Evolutionary conservation across 2,329 filamentous ascomycete genomes (phyloP), one percentile per base, ranked within the genome.

Genomic region (Phyllosticta capitalensis): DNA sequence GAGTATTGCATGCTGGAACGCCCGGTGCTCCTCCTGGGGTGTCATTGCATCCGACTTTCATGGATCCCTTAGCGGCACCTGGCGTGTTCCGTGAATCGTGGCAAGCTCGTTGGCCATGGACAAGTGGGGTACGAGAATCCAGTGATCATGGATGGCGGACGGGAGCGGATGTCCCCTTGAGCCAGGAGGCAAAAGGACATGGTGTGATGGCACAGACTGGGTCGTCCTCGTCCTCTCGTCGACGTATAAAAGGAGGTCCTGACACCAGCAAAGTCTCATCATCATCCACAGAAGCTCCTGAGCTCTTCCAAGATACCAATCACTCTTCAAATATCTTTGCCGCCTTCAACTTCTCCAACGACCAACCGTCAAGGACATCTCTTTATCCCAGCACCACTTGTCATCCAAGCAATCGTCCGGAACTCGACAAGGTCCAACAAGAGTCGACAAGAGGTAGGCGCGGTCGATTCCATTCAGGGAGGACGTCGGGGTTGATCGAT

Each of bases 81-180:
- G 71, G 64, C 69, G 71, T 69, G 68, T 70, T 71, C 71, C 71
- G 71, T 69, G 58, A 70, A 76, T 75, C 72, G 75, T 72, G 67
- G 72, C 71, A 63, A 71, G 70, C 68, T 73, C 65, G 76, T 78
- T 78, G 76, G 76, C 71, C 67, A 65, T 63, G 61, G 64, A 60
- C 58, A 63, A 67, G 73, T 73, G 73, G 72, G 71, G 73, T 73
- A 66, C 65, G 66, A 74, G 71, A 72, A 71, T 68, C 68, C 71
- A 66, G 69, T 71, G 58, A 61, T 64, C 67, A 70, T 66, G 70
- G 68, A 71, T 65, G 66, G 70, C 66, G 62, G 67, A 72, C 71
- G 65, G 67, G 67, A 70, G 68, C 68, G 54, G 54, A 67, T 69
- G 66, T 63, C 66, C 64, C 70, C 66, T 67, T 69, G 66, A 66